Conservation (phyloP, 2,329 filamentous ascomycete genomes). For the Diaporthe sp. region DNA sequence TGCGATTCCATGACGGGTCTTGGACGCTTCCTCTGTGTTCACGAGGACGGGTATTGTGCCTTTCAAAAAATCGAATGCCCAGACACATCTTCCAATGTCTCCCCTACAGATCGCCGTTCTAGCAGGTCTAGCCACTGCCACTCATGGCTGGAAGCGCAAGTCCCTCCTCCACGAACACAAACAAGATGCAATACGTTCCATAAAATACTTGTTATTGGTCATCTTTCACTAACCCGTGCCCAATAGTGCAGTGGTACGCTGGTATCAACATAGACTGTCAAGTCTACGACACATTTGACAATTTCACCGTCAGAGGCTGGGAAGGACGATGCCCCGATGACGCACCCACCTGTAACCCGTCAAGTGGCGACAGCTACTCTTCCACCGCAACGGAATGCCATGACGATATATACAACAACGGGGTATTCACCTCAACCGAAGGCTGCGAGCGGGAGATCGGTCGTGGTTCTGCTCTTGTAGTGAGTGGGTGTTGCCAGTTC, state of each 20-base stretch:
- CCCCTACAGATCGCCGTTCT: neutral
- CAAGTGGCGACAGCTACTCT: neutral
- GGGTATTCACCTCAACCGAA: neutral
- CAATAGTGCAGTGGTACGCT: constrained; percentile 8
- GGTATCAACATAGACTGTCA: constrained; percentile 1
- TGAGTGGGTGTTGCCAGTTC: constrained; percentile 7
- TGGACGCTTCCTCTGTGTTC: too few relatives aligned
- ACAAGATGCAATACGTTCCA: neutral
- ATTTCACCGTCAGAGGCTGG: constrained; percentile 1
- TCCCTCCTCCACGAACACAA: neutral
- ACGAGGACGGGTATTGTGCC: too few relatives aligned
- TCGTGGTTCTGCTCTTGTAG: neutral
- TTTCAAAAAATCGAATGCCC: too few relatives aligned
- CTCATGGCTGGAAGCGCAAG: neutral
- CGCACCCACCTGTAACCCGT: neutral
- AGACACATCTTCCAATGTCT: neutral
- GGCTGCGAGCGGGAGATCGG: neutral
- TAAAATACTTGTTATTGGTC: neutral
- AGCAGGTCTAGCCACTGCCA: neutral
- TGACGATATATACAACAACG: neutral
- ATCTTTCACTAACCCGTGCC: neutral
- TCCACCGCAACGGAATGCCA: neutral
- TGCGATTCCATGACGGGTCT: too few relatives aligned
- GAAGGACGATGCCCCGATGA: neutral
- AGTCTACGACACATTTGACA: neutral